Conservation (phyloP, 1,139 yeast genomes). For the Zhuliangozyma parablackwelliae region DNA sequence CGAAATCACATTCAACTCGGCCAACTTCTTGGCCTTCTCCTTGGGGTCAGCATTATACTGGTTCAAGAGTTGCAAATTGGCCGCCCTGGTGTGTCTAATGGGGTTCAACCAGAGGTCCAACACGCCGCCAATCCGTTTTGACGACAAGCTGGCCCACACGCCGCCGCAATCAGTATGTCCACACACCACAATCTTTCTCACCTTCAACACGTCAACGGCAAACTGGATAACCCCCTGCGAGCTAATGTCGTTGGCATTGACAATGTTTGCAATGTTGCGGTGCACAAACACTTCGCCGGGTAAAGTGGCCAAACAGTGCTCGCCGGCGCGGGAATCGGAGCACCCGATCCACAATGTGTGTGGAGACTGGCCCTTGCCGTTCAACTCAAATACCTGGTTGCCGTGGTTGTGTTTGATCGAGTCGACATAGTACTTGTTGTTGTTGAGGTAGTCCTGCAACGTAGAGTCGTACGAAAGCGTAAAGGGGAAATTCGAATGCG, state of each 20-base stretch:
- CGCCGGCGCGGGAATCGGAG: slow-evolving; percentile 89
- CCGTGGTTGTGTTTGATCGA: slow-evolving; percentile 58
- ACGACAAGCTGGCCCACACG: slow-evolving; percentile 76
- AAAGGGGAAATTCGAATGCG: slow-evolving; percentile 42
- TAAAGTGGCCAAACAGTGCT: slow-evolving; percentile 67
- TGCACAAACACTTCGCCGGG: slow-evolving; percentile 97
- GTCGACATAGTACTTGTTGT: slow-evolving; percentile 67
- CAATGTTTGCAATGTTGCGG: slow-evolving; percentile 85
- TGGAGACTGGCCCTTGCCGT: slow-evolving; percentile 85
- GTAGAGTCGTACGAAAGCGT: slow-evolving; percentile 54
- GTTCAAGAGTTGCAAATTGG: slow-evolving; percentile 46
- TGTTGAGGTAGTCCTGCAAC: slow-evolving; percentile 59
- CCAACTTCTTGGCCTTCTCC: slow-evolving; percentile 59
- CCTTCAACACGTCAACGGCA: slow-evolving; percentile 83
- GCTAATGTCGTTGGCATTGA: slow-evolving; percentile 68
- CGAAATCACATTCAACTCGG: slow-evolving; percentile 73
- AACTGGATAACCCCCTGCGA: slow-evolving; percentile 83
- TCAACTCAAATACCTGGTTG: slow-evolving; percentile 55
- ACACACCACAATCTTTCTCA: slow-evolving; percentile 79
- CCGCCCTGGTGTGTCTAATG: slow-evolving; percentile 65
- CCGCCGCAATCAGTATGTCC: slow-evolving; percentile 99
- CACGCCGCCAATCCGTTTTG: slow-evolving; percentile 67
- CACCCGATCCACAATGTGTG: slow-evolving; percentile 97
- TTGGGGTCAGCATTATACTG: slow-evolving; percentile 43
- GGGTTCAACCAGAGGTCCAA: slow-evolving; percentile 77